Percentiles rank a stretch among this genome's conserved stretches.
phyloP scores from a whole-genome alignment of 352 stramenopile species.

The Globisporangium mamillatum region DNA sequence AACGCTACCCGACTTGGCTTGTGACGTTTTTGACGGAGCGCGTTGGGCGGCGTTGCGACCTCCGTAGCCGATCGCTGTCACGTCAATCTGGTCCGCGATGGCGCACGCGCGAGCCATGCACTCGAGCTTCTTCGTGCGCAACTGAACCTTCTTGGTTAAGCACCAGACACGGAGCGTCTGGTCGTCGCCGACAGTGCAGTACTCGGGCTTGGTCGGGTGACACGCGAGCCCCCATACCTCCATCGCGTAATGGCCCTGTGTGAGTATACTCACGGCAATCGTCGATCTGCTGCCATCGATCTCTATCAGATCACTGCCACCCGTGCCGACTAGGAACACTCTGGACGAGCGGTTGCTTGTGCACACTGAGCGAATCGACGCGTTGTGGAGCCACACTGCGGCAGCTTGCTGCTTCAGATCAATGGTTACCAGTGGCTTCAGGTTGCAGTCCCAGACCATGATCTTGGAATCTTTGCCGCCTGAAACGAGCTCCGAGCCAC shows the following conservation, averaged over 20 bases:
- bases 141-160: constrained; percentile 35
- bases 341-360: constrained; percentile 24
- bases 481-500: constrained; percentile 62
- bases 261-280: constrained; percentile 29
- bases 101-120: constrained; percentile 64
- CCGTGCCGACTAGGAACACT: constrained; percentile 78
- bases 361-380: constrained; percentile 54
- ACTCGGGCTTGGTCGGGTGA: constrained; percentile 63
- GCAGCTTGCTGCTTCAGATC: constrained; percentile 39
- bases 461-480: constrained; percentile 87
- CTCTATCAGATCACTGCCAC: constrained; percentile 86
- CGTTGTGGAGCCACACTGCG: constrained; percentile 23
- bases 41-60: constrained; percentile 39
- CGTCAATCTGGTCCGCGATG: constrained; percentile 34
- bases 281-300: constrained; percentile 45
- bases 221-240: constrained; percentile 84
- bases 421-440: constrained; percentile 39
- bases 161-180: constrained; percentile 81
- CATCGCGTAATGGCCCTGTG: constrained; percentile 60
- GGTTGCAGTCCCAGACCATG: constrained; percentile 75
- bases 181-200: constrained; percentile 83
- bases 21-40: constrained; percentile 17
- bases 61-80: constrained; percentile 61
- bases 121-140: constrained; percentile 42
- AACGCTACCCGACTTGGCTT: constrained; percentile 74